These are phyloP conservation scores for Grifola frondosa DNA, from an alignment of 1,284 basidiomycete genomes.

Conservation along the genomic window DNA sequence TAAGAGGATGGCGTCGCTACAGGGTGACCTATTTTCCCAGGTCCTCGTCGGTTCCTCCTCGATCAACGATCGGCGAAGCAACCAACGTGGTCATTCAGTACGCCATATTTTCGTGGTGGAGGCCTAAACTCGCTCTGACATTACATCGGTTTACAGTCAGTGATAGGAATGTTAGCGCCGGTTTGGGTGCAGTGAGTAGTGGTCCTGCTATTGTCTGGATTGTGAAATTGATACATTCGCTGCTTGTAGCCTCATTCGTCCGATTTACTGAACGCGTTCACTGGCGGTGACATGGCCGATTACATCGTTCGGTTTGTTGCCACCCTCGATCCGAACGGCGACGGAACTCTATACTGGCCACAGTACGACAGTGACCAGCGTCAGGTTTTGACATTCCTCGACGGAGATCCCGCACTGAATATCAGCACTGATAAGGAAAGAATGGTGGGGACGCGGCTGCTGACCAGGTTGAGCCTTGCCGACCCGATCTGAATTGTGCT, in stretches of 20 bases:
- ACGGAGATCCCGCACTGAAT: constrained; percentile 35
- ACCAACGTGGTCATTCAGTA: constrained; percentile 46
- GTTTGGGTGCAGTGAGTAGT: not conserved
- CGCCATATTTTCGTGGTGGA: constrained; percentile 3
- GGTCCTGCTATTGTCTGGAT: constrained; percentile 8
- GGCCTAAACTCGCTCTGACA: not conserved
- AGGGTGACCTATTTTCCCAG: constrained; percentile 53
- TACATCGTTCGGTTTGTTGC: constrained; percentile 11
- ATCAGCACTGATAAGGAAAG: constrained; percentile 44
- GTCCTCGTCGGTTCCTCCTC: constrained; percentile 32
- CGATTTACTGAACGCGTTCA: constrained; percentile 4
- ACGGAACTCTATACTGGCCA: constrained; percentile 17
- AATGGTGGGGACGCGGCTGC: constrained; percentile 26
- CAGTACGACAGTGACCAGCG: constrained; percentile 26
- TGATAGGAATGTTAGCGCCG: constrained; percentile 31
- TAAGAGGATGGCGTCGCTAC: constrained; percentile 51
- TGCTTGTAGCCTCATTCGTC: constrained; percentile 13
- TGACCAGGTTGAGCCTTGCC: constrained; percentile 7
- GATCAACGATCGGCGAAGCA: constrained; percentile 40
- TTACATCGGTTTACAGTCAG: constrained; percentile 30
- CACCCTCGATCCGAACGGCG: constrained; percentile 12
- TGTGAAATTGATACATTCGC: not conserved
- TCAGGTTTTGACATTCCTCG: constrained; percentile 44
- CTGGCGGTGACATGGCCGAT: constrained; percentile 6
- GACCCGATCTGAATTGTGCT: constrained; percentile 14